These are phyloP conservation scores for Moesziomyces parantarcticus DNA, from an alignment of 1,284 basidiomycete species.

Conservation along the genomic window DNA sequence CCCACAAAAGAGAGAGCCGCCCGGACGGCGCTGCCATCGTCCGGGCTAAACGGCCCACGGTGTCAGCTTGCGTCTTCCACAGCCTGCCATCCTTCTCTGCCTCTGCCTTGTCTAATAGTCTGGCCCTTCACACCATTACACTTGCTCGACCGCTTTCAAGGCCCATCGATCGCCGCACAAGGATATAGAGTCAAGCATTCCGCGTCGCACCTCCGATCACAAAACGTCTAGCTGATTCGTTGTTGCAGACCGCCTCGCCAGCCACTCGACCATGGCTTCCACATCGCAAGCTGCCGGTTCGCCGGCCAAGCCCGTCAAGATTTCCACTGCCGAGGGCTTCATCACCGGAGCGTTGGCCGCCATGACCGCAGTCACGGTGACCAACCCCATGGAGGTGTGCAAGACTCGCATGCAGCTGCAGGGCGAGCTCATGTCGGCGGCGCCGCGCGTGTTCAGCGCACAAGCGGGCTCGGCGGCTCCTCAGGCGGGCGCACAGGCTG, in stretches of 20 bases:
- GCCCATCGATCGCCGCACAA: too few relatives aligned
- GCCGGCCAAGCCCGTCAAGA: conserved; percentile 39
- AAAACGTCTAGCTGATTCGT: too few relatives aligned
- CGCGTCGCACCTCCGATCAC: too few relatives aligned
- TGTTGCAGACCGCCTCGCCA: too few relatives aligned
- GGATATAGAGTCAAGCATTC: too few relatives aligned
- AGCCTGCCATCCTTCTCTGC: too few relatives aligned
- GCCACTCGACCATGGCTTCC: conserved; percentile 10
- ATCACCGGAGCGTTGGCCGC: conserved; percentile 53
- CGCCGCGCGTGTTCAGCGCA: conserved; percentile 34
- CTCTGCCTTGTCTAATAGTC: too few relatives aligned
- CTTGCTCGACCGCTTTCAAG: too few relatives aligned
- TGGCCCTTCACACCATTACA: too few relatives aligned
- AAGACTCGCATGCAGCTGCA: conserved; percentile 66
- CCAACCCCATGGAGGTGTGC: conserved; percentile 62
- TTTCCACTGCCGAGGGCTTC: conserved; percentile 55
- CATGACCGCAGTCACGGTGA: conserved; percentile 58
- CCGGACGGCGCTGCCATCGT: neutral
- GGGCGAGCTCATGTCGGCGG: conserved; percentile 57
- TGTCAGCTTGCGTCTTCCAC: too few relatives aligned
- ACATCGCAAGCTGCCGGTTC: conserved; percentile 16
- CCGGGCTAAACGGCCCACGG: conserved; percentile 3
- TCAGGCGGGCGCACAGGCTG: conserved; percentile 31
- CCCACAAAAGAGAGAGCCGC: neutral
- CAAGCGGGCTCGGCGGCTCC: conserved; percentile 40